A percentile compares a stretch with the other conserved stretches of the same genome.
Conservation (phyloP, 2,329 filamentous ascomycete species). For the Neofusicoccum sp. region DNA sequence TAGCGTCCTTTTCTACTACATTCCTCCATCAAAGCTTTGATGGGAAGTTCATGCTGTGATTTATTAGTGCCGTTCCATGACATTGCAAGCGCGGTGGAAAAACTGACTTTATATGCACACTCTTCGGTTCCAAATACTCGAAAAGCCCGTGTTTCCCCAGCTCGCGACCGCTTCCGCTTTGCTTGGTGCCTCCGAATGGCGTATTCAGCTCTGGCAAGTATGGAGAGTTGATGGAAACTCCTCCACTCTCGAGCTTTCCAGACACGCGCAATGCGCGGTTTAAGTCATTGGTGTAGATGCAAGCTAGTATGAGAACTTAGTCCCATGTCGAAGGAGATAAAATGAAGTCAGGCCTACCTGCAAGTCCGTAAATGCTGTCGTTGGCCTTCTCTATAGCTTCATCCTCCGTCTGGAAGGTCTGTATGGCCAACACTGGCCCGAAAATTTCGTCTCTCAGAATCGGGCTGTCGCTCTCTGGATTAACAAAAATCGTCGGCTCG, state of each 20-base stretch:
- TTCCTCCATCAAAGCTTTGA: background rate
- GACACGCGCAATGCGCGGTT: constrained; percentile 43
- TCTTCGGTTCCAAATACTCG: constrained; percentile 24
- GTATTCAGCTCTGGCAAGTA: constrained; percentile 66
- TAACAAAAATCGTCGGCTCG: constrained; percentile 78
- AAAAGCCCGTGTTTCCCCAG: constrained; percentile 35
- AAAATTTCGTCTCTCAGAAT: constrained; percentile 86
- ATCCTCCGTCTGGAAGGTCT: constrained; percentile 71
- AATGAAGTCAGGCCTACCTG: background rate
- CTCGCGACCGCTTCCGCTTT: constrained; percentile 53
- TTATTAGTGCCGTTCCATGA: background rate
- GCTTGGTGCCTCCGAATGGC: constrained; percentile 59
- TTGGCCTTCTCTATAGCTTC: constrained; percentile 75
- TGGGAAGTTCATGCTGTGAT: background rate
- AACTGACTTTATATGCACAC: constrained; percentile 22
- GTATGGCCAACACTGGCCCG: constrained; percentile 81
- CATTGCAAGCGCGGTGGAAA: constrained; percentile 1
- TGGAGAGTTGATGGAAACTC: constrained; percentile 22
- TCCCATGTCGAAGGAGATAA: background rate
- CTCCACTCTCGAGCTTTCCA: constrained; percentile 24
- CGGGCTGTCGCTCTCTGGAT: constrained; percentile 80
- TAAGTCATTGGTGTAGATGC: constrained; percentile 77
- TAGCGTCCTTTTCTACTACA: no score
- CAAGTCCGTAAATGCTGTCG: constrained; percentile 71
- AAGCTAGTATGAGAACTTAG: constrained; percentile 59